A percentile compares a stretch with the other conserved stretches of the same genome.
Evolutionary conservation across 148 eudicot genomes (phyloP).

Genomic region (Persicaria tinctoria): DNA sequence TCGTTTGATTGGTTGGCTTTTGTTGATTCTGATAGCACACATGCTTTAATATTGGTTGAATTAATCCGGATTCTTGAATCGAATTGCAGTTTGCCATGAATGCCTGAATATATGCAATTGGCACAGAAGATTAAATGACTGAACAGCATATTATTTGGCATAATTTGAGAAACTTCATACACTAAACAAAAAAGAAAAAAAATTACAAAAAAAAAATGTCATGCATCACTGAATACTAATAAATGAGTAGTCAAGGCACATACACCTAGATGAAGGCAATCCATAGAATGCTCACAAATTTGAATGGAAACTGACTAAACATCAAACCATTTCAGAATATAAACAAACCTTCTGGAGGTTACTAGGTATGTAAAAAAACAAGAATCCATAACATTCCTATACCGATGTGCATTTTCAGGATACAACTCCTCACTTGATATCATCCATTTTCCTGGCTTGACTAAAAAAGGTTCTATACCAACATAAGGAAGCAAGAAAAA

Average conservation of each 20-base stretch:
- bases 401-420: too few species aligned
- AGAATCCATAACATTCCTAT: too few species aligned
- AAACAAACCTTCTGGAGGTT: too few species aligned
- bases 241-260: neutral
- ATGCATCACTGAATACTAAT: neutral
- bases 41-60: conserved; percentile 20
- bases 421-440: neutral
- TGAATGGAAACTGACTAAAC: too few species aligned
- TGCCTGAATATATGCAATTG: conserved; percentile 18
- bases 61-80: conserved; percentile 16
- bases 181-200: neutral
- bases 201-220: neutral
- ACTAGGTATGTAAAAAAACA: too few species aligned
- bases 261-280: too few species aligned
- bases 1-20: conserved; percentile 16
- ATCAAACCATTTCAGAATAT: too few species aligned
- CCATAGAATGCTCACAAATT: too few species aligned
- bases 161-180: neutral
- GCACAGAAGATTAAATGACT: neutral
- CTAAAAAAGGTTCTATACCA: neutral
- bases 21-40: conserved; percentile 22
- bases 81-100: conserved; percentile 13
- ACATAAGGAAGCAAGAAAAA: neutral
- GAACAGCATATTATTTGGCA: neutral
- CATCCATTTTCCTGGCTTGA: neutral